These are phyloP conservation scores for Firmiana major DNA, from an alignment of 345 rosid genomes.

Conservation along the genomic window DNA sequence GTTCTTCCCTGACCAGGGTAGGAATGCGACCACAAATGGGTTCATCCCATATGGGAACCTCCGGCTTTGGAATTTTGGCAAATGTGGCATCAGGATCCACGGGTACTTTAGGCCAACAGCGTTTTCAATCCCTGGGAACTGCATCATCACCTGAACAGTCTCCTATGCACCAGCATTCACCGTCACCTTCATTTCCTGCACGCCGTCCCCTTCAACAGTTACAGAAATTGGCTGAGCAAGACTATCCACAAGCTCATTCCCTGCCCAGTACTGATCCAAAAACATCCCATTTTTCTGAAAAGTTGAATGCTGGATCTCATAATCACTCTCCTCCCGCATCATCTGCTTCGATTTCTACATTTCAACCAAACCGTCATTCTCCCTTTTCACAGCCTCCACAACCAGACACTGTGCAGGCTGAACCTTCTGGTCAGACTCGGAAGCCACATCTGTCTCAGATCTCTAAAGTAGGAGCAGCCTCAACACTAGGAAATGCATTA, in stretches of 20 bases:
- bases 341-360: conserved; percentile 26
- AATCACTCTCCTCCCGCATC: conserved; percentile 26
- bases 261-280: conserved; percentile 47
- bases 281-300: conserved; percentile 44
- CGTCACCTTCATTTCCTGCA: conserved; percentile 34
- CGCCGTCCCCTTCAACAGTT: conserved; percentile 25
- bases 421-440: conserved; percentile 37
- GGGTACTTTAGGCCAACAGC: conserved; percentile 45
- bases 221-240: conserved; percentile 34
- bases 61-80: conserved; percentile 37
- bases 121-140: conserved; percentile 34
- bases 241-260: conserved; percentile 31
- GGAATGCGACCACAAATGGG: conserved; percentile 38
- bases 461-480: conserved; percentile 35
- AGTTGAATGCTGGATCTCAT: conserved; percentile 29
- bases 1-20: conserved; percentile 45
- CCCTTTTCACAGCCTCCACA: conserved; percentile 27
- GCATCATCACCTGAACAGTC: conserved; percentile 48
- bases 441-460: conserved; percentile 29
- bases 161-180: conserved; percentile 35
- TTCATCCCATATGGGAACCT: conserved; percentile 35
- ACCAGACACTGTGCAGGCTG: conserved; percentile 26
- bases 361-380: conserved; percentile 23
- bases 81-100: conserved; percentile 40
- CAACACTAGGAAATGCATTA: conserved; percentile 29